Percentiles rank a stretch among this genome's conserved stretches.
These are phyloP conservation scores for Ogataea zsoltii DNA, from an alignment of 805 yeast species.

Conservation along the genomic window DNA sequence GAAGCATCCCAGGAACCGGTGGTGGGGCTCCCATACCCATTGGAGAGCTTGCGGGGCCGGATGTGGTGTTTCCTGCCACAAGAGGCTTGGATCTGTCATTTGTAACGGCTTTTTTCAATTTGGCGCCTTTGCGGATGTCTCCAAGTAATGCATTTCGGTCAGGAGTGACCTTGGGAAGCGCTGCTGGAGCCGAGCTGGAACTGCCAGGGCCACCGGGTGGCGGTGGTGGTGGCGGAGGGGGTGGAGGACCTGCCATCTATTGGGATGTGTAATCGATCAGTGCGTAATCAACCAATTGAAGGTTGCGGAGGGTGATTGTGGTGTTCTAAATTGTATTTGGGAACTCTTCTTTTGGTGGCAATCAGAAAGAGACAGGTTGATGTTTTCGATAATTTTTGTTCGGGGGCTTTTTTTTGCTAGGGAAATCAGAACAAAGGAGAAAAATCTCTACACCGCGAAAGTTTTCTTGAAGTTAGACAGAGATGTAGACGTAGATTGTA, in stretches of 20 bases:
- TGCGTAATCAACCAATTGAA: background rate
- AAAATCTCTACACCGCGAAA: too few relatives aligned
- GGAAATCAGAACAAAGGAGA: too few relatives aligned
- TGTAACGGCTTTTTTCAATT: constrained; percentile 62
- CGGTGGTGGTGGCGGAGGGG: constrained; percentile 53
- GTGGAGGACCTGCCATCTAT: constrained; percentile 51
- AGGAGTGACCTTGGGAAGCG: constrained; percentile 30
- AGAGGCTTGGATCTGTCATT: constrained; percentile 65
- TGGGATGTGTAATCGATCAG: constrained; percentile 12
- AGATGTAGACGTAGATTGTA: too few relatives aligned
- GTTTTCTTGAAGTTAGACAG: too few relatives aligned
- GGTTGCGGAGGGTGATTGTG: too few relatives aligned
- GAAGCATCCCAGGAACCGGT: constrained; percentile 26
- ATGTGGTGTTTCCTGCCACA: constrained; percentile 39
- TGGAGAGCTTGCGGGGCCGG: constrained; percentile 16
- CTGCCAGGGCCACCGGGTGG: constrained; percentile 39
- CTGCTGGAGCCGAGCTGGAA: constrained; percentile 23
- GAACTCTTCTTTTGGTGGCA: too few relatives aligned
- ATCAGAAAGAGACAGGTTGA: too few relatives aligned
- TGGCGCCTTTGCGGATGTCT: constrained; percentile 74
- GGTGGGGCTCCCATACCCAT: constrained; percentile 25
- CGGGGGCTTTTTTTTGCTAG: too few relatives aligned
- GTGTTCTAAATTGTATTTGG: too few relatives aligned
- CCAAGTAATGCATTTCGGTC: constrained; percentile 65
- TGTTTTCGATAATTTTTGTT: too few relatives aligned